Percentiles rank a stretch among this genome's conserved stretches.
Conservation (phyloP, 306 rosid genomes). For the Cucurbita ficifolia region DNA sequence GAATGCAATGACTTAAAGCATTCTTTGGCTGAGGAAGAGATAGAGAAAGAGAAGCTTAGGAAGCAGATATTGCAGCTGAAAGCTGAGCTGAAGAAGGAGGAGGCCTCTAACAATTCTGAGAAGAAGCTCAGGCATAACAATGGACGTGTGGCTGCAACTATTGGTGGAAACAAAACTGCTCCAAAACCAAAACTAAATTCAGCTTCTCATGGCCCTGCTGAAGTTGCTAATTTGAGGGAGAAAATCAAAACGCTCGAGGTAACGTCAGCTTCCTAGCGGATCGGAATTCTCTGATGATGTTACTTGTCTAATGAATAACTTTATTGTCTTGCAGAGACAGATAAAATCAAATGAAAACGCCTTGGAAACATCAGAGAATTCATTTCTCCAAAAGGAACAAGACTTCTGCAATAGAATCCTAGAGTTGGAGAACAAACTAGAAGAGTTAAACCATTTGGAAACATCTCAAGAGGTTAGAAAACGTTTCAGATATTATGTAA, state of each 20-base stretch:
- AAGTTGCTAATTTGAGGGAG: conserved; percentile 56
- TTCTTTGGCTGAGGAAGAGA: conserved; percentile 44
- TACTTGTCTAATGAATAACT: not conserved
- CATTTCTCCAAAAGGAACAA: conserved; percentile 54
- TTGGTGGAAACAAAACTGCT: conserved; percentile 29
- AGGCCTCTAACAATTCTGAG: conserved; percentile 33
- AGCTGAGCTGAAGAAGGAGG: conserved; percentile 61
- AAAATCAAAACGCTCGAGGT: conserved; percentile 77
- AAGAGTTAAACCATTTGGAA: conserved; percentile 35
- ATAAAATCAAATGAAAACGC: conserved; percentile 53
- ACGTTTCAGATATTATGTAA: not conserved
- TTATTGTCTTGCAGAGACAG: conserved; percentile 34
- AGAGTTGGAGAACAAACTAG: conserved; percentile 52
- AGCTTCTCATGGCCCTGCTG: conserved; percentile 37
- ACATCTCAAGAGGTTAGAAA: conserved; percentile 35
- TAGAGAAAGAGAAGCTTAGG: conserved; percentile 57
- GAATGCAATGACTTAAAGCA: conserved; percentile 39
- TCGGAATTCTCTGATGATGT: not conserved
- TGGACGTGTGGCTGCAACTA: conserved; percentile 21
- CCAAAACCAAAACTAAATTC: conserved; percentile 28
- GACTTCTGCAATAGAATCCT: conserved; percentile 51
- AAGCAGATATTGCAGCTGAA: conserved; percentile 50
- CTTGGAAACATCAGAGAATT: conserved; percentile 40
- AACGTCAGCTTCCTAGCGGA: conserved; percentile 9
- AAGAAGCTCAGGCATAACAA: conserved; percentile 49